A percentile compares a stretch with the other conserved stretches of the same genome.
Evolutionary conservation across 2,329 filamentous ascomycete genomes (phyloP).

Genomic region (Colletotrichum magnum): DNA sequence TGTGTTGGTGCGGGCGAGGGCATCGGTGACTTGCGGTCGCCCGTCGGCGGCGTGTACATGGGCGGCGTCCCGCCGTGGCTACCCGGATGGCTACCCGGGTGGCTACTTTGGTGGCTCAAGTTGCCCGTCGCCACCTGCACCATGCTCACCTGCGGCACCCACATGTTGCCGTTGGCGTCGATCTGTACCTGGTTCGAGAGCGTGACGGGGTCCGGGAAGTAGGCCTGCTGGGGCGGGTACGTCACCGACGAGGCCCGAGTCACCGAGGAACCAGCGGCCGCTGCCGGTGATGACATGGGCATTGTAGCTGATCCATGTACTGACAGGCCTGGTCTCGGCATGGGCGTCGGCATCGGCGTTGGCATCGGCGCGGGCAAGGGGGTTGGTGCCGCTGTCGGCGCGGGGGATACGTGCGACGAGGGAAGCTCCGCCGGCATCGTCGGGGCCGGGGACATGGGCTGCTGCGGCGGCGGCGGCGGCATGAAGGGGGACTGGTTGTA

Average conservation of each 20-base stretch:
- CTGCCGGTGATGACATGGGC: neutral
- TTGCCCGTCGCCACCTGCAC: slow-evolving; percentile 43
- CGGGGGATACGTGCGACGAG: slow-evolving; percentile 13
- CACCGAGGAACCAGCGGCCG: neutral
- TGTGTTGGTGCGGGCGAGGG: slow-evolving; percentile 5
- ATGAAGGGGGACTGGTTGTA: slow-evolving; percentile 21
- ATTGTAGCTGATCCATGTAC: neutral
- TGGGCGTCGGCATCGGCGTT: neutral
- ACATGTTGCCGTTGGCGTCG: slow-evolving; percentile 50
- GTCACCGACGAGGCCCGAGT: slow-evolving; percentile 13
- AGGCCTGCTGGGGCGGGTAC: slow-evolving; percentile 34
- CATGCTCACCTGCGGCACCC: slow-evolving; percentile 52
- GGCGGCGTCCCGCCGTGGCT: slow-evolving; percentile 17
- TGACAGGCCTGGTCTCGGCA: too few relatives aligned
- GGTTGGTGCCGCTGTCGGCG: neutral
- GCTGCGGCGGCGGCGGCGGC: slow-evolving; percentile 15
- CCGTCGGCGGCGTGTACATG: slow-evolving; percentile 34
- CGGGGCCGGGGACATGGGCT: slow-evolving; percentile 39
- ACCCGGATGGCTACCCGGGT: neutral
- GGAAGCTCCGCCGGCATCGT: slow-evolving; percentile 47
- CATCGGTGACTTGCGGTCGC: slow-evolving; percentile 19
- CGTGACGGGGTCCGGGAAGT: slow-evolving; percentile 35
- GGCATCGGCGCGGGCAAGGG: neutral
- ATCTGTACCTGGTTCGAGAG: slow-evolving; percentile 45
- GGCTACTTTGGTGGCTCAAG: neutral